phyloP scores from a whole-genome alignment of 164 flowering plant species.

The Piper betle region DNA sequence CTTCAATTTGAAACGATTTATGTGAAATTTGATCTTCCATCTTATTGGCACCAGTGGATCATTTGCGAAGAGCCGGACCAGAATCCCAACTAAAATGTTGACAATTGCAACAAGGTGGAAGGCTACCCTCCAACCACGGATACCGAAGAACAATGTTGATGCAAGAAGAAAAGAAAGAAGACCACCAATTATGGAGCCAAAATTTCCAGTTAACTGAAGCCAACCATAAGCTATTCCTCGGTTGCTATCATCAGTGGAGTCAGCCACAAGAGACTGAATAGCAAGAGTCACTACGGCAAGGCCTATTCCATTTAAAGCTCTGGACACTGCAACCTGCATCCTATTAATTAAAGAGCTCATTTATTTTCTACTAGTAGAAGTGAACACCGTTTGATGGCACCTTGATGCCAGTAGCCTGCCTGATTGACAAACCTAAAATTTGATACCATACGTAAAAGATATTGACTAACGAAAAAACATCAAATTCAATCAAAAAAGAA shows the following conservation, averaged over 20 bases:
- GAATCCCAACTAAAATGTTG: constrained; percentile 52
- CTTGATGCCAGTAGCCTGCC: neutral
- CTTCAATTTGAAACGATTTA: constrained; percentile 31
- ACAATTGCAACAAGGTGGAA: constrained; percentile 69
- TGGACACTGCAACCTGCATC: constrained; percentile 63
- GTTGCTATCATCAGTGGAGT: constrained; percentile 69
- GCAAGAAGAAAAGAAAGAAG: constrained; percentile 56
- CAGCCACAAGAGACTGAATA: constrained; percentile 85
- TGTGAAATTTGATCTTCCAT: constrained; percentile 9
- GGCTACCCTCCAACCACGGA: constrained; percentile 82
- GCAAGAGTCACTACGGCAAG: constrained; percentile 85
- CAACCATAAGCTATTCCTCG: constrained; percentile 90
- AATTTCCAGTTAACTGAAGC: constrained; percentile 71
- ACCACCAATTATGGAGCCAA: constrained; percentile 77
- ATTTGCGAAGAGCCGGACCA: constrained; percentile 47
- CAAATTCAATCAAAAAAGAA: too few species aligned
- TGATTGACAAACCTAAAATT: neutral
- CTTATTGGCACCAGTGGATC: constrained; percentile 40
- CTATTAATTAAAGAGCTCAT: neutral
- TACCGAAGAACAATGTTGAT: constrained; percentile 54
- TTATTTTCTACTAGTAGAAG: too few species aligned
- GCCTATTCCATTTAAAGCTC: constrained; percentile 86
- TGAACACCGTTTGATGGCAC: too few species aligned
- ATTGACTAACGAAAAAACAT: too few species aligned
- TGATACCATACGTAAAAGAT: too few species aligned